Base-by-base conservation (phyloP, 140 eudicot genomes). In the Anethum foeniculum region DNA sequence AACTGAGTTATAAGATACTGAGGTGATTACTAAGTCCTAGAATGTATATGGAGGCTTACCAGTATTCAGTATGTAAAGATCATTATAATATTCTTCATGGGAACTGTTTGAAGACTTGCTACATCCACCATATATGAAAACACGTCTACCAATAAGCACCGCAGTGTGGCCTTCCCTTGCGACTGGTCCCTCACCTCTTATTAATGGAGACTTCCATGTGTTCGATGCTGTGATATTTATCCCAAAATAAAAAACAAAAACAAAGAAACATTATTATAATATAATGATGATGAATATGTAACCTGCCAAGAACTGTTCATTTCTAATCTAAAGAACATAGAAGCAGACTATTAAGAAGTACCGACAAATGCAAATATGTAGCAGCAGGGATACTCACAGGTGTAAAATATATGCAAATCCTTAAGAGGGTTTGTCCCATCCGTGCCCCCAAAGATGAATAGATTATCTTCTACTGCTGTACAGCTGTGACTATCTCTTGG, bases 111-210 rank as follows among this genome's bases (percentile, higher is more conserved):
- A 86, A 76, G 92, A 91, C 81, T 95, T 95, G 75, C 98, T 97
- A 49, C 93, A 93, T 64, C 99, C 99, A 62, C 99, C 99, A 89
- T 93, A 95, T 36, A 95, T 89, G 87, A 95, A 95, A 56, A 95
- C 88, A 76, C 97, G 82, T 91, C 89, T 91, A 67, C 99, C 99
- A 71, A 91, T 86, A 77, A 93, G 88, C 21, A 96, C 97, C 62
- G 99, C 99, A 81, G 96, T 91, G 85, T 95, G 99, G 21, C 99
- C 98, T 91, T 95, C 99, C 79, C 99, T 86, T 68, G 99, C 90
- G 56, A 88, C 90, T 10, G 99, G 99, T 5, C 89, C 97, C 39
- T 95, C 91, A 39, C 99, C 99, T 91, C 97, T 89, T 39, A 91
- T 85, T 68, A 44, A 80, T n/a, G 99, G 99, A 30, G 90, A 68